These are phyloP conservation scores for Acer campestre DNA, from an alignment of 345 rosid species.

Conservation along the genomic window DNA sequence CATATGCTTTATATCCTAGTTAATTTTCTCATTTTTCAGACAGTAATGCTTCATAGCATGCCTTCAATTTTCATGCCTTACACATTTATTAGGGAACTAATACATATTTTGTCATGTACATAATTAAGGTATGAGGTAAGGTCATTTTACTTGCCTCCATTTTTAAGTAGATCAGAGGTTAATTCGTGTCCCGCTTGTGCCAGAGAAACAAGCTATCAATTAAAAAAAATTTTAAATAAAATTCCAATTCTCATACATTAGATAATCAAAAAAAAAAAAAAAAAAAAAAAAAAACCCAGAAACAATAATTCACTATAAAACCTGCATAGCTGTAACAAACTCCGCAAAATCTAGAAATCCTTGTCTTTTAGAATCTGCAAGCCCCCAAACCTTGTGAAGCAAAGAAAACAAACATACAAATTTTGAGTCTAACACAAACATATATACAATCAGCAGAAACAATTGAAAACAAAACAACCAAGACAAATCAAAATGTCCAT, in stretches of 20 bases:
- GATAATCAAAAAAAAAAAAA: not conserved
- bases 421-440: not conserved
- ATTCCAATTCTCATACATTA: not conserved
- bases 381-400: slow-evolving; percentile 71
- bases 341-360: slow-evolving; percentile 79
- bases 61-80: not conserved
- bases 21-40: not conserved
- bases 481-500: not conserved
- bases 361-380: slow-evolving; percentile 82
- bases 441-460: not conserved
- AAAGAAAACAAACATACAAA: not conserved
- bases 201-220: slow-evolving; percentile 64
- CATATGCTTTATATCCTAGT: not conserved
- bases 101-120: not conserved
- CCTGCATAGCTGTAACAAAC: slow-evolving; percentile 88
- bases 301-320: slow-evolving; percentile 19
- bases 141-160: slow-evolving; percentile 42
- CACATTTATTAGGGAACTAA: not conserved
- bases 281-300: not conserved
- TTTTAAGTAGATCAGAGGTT: slow-evolving; percentile 53
- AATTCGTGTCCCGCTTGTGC: slow-evolving; percentile 81
- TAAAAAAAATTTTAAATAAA: slow-evolving; percentile 5
- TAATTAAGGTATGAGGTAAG: not conserved
- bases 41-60: not conserved
- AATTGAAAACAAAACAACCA: not conserved